Evolutionary conservation across 2,329 filamentous ascomycete species (phyloP).

Genomic region (Colletotrichum abscissum): DNA sequence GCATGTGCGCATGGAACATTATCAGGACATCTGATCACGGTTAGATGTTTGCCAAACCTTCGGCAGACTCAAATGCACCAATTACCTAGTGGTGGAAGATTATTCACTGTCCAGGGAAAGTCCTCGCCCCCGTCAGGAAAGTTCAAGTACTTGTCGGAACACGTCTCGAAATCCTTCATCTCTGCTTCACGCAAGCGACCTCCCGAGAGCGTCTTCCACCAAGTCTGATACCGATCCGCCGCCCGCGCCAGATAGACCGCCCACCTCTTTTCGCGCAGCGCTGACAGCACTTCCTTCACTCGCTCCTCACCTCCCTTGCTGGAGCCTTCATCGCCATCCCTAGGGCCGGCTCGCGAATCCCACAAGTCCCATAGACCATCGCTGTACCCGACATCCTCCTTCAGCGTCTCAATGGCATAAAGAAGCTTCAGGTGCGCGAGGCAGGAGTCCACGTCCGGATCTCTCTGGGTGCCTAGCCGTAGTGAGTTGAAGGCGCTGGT

Average conservation of each 20-base stretch:
- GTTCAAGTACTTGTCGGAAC: constrained; percentile 40
- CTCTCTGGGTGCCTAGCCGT: constrained; percentile 42
- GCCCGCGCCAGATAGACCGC: constrained; percentile 75
- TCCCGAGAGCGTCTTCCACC: constrained; percentile 63
- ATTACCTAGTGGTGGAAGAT: constrained; percentile 70
- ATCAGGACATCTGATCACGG: constrained; percentile 72
- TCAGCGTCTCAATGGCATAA: constrained; percentile 73
- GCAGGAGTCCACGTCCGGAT: constrained; percentile 66
- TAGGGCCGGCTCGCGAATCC: constrained; percentile 54
- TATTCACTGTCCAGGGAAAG: constrained; percentile 50
- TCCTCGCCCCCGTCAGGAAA: constrained; percentile 46
- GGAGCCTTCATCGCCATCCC: constrained; percentile 6
- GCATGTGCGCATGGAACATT: constrained; percentile 84
- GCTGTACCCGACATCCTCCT: constrained; percentile 72
- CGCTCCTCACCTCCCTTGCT: constrained; percentile 44
- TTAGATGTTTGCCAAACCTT: not conserved
- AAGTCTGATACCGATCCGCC: constrained; percentile 74
- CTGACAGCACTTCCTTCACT: constrained; percentile 55
- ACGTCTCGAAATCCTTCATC: constrained; percentile 42
- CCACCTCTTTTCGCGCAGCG: constrained; percentile 79
- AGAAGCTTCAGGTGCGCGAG: constrained; percentile 81
- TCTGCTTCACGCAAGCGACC: constrained; percentile 47
- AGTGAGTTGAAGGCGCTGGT: constrained; percentile 51
- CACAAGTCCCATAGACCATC: constrained; percentile 76
- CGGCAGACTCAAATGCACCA: constrained; percentile 20